Percentiles rank a stretch among this genome's conserved stretches.
Evolutionary conservation across 257 asterid species (phyloP).

Genomic region (Solanum medicagineum): DNA sequence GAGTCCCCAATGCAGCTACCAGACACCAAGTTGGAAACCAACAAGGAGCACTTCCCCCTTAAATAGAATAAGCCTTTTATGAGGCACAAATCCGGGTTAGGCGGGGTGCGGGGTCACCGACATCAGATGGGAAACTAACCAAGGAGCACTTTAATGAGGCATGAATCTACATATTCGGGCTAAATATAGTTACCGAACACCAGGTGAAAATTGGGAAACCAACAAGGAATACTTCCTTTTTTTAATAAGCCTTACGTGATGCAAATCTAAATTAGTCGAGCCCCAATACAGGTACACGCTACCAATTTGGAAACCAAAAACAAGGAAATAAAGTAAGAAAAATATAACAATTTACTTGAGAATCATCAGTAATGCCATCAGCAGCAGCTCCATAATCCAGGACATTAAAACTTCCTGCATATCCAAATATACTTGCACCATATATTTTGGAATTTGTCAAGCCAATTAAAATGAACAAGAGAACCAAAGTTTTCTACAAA

Average conservation of each 20-base stretch:
- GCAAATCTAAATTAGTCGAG: neutral
- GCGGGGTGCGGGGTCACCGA: neutral
- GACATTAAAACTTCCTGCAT: constrained; percentile 22
- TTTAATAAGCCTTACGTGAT: neutral
- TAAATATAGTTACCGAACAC: neutral
- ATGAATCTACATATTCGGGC: neutral
- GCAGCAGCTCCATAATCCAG: constrained; percentile 42
- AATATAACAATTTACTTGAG: constrained; percentile 13
- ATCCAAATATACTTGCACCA: neutral
- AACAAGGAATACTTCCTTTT: neutral
- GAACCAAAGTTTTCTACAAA: constrained; percentile 18
- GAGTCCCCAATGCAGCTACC: neutral
- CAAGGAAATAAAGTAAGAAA: neutral
- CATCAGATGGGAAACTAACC: neutral
- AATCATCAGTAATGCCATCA: constrained; percentile 30
- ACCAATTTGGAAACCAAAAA: too few species aligned
- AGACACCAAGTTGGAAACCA: neutral
- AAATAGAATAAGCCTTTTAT: too few species aligned
- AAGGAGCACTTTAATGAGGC: neutral
- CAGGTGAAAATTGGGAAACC: neutral
- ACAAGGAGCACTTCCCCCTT: neutral
- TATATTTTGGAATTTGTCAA: constrained; percentile 5
- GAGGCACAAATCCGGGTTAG: neutral
- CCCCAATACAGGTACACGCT: too few species aligned
- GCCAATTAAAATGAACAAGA: constrained; percentile 14